Evolutionary conservation across 23 red algal genomes (phyloP), one percentile per base, ranked within the genome.

Genomic region (Gracilariopsis chorda): DNA sequence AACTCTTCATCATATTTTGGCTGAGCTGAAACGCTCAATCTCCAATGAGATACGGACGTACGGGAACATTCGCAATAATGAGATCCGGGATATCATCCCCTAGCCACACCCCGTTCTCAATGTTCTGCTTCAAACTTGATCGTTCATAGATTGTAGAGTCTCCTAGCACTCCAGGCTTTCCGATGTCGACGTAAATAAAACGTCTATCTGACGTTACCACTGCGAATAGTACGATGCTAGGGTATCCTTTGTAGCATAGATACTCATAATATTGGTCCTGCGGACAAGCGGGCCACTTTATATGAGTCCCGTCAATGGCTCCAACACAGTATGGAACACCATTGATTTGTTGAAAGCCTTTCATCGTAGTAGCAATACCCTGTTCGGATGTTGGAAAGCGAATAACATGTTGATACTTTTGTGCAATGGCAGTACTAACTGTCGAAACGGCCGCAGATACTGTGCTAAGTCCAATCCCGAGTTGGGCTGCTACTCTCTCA

Each of bases 211-310:
- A 37, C 5, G 23, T 21, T 7, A 14, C 28, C 6, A 57, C 43
- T 13, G 40, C 40, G 27, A 80, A 80, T 32, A 80, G 5, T 10
- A 80, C 75, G 10, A 80, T 44, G 32, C 47, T 55, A 51, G 75
- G 45, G 43, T 55, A 80, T 7, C 75, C 7, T 52, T 80, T 80
- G 75, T 80, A 80, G 52, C 75, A 80, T 53, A 37, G 45, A 25
- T 80, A 80, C 43, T 80, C 75, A 44, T 51, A 80, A 20, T 53
- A 56, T 32, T 52, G 75, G 34, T 44, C 24, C 27, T 80, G 7
- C 7, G 75, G 75, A 52, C 75, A 80, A 52, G 51, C 10, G 7
- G 30, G 6, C 75, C 75, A 80, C n/a, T n/a, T n/a, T n/a, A n/a
- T n/a, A n/a, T n/a, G n/a, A n/a, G n/a, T n/a, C n/a, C n/a, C n/a